Evolutionary conservation across 2,329 filamentous ascomycete species (phyloP), one percentile per base, ranked within the genome.

Genomic region (Fusarium globosum): DNA sequence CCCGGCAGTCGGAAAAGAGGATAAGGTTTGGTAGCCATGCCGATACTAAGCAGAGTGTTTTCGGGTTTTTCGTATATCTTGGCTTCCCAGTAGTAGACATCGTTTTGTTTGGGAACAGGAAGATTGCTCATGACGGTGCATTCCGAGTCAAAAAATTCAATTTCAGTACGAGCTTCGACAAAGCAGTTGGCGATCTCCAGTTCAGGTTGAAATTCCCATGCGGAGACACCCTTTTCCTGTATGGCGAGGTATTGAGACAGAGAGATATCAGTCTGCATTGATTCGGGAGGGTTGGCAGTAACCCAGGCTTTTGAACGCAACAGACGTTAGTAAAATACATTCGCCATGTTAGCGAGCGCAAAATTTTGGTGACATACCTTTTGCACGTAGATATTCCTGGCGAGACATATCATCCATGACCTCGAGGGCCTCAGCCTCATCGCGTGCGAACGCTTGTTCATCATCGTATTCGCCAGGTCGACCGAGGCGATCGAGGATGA

Each of bases 201-300:
- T 82, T 99, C 96, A n/a, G 96, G 96, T 82, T 98, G 96, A 79
- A 99, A 99, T 82, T 99, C 96, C 96, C 96, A 99, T 12, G 96
- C 96, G 10, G 96, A 97, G n/a, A 99, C 96, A 57, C 96, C 96
- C 83, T 99, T 99, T 85, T 99, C 96, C 85, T 99, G 96, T 75
- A 99, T 99, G 46, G 96, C 96, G 67, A 99, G 89, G 81, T 97
- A 98, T 82, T 99, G 96, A 41, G 96, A 98, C 73, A 99, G 86
- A 28, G 96, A 98, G 74, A 99, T 99, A 81, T 99, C 96, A 76
- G 96, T 98, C 79, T 96, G 95, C 66, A 96, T 86, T 13, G 96
- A 98, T 82, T 99, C 96, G 74, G 96, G 95, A 7, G 96, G 96
- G 80, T 98, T 98, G 63, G 92, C 94, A 82, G 96, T 92, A 71